Evolutionary conservation across 768 basidiomycete genomes (phyloP).

Genomic region (Rubroboletus satanas): DNA sequence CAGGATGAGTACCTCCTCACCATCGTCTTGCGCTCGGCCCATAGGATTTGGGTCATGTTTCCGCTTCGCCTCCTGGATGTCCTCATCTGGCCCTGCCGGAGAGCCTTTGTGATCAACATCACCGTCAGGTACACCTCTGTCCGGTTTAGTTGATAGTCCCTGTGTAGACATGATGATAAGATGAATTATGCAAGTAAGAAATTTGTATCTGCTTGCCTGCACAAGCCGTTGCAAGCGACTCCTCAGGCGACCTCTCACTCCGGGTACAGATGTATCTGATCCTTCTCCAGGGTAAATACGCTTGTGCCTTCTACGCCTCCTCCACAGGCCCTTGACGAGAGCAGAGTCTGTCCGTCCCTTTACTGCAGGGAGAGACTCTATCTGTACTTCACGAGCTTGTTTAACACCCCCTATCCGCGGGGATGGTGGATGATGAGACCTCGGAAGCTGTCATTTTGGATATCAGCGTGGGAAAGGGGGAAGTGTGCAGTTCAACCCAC

Average conservation of each 20-base stretch:
- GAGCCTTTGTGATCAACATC: background rate
- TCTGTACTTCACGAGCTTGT: conserved; percentile 5
- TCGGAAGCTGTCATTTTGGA: conserved; percentile 12
- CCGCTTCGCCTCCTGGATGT: background rate
- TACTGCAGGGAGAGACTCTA: background rate
- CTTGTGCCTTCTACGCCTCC: conserved; percentile 1
- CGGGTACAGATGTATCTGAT: background rate
- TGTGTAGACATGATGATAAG: conserved; percentile 5
- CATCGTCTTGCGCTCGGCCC: conserved; percentile 9
- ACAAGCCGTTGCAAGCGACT: conserved; percentile 14
- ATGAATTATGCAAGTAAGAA: background rate
- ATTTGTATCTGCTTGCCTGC: conserved; percentile 5
- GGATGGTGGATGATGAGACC: conserved; percentile 2
- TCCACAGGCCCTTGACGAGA: conserved; percentile 14
- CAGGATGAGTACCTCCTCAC: conserved; percentile 19
- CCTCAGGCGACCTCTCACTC: conserved; percentile 2
- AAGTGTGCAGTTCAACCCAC: background rate
- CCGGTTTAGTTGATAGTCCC: conserved; percentile 3
- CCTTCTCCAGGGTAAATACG: background rate
- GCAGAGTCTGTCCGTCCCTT: background rate
- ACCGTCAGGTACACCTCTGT: background rate
- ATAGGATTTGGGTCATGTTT: background rate
- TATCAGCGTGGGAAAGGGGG: background rate
- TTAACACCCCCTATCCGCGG: background rate
- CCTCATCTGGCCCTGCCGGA: background rate